These are phyloP conservation scores for Lecanicillium sp. DNA, from an alignment of 2,329 filamentous ascomycete genomes.

Conservation along the genomic window DNA sequence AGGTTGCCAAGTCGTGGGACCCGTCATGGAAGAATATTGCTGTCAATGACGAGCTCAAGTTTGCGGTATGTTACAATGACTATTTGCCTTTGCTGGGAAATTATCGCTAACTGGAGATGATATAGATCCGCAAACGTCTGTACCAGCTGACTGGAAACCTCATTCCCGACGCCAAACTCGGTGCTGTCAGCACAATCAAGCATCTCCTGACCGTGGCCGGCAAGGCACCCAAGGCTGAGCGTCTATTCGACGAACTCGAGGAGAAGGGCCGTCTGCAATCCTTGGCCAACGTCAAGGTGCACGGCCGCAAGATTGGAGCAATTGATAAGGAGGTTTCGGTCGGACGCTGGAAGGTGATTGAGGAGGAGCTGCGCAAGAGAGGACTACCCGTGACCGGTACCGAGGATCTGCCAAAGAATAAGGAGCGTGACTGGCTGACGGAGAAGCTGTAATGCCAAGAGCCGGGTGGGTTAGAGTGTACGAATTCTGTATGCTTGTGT, in stretches of 20 bases:
- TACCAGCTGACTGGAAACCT: slow-evolving; percentile 73
- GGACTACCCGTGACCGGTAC: slow-evolving; percentile 50
- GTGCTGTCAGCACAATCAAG: slow-evolving; percentile 43
- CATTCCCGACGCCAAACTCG: slow-evolving; percentile 62
- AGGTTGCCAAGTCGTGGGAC: slow-evolving; percentile 38
- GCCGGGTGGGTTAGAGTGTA: not conserved
- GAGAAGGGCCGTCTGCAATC: slow-evolving; percentile 33
- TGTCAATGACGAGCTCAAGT: slow-evolving; percentile 56
- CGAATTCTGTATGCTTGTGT: not conserved
- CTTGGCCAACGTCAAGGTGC: slow-evolving; percentile 64
- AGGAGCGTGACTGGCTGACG: slow-evolving; percentile 33
- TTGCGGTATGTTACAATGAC: slow-evolving; percentile 52
- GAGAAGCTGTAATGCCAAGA: slow-evolving; percentile 24
- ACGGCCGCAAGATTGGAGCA: slow-evolving; percentile 54
- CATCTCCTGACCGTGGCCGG: slow-evolving; percentile 46
- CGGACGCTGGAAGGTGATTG: slow-evolving; percentile 74
- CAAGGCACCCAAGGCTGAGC: slow-evolving; percentile 46
- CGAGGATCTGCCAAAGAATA: slow-evolving; percentile 28
- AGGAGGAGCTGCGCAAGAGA: slow-evolving; percentile 56
- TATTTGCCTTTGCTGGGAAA: not conserved
- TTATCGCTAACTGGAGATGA: slow-evolving; percentile 1
- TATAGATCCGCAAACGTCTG: slow-evolving; percentile 72
- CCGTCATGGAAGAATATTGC: slow-evolving; percentile 49
- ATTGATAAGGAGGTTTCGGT: slow-evolving; percentile 63
- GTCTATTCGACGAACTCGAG: slow-evolving; percentile 54